A percentile compares a stretch with the other conserved stretches of the same genome.
Evolutionary conservation across 116 monocot genomes (phyloP).

Genomic region (Cymodocea nodosa): DNA sequence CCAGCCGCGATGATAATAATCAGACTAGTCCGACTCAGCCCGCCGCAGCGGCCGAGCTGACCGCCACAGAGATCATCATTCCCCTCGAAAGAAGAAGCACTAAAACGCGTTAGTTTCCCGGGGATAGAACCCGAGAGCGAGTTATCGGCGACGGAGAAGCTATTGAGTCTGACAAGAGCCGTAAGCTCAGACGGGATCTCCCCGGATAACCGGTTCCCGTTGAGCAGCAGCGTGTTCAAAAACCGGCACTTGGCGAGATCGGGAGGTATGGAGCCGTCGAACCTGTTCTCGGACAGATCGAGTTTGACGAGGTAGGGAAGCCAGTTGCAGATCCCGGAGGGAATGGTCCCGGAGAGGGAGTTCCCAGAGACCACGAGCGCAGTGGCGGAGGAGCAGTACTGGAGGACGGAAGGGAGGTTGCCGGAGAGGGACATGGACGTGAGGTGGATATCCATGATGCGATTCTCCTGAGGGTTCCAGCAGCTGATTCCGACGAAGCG

Average conservation of each 20-base stretch:
- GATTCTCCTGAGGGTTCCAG: constrained; percentile 57
- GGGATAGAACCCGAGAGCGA: constrained; percentile 43
- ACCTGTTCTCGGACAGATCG: constrained; percentile 48
- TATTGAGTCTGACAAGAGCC: constrained; percentile 12
- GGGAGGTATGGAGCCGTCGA: constrained; percentile 40
- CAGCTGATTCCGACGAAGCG: constrained; percentile 34
- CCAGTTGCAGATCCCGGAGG: constrained; percentile 40
- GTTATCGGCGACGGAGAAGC: constrained; percentile 23
- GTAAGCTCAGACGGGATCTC: constrained; percentile 24
- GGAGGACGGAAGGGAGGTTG: constrained; percentile 34
- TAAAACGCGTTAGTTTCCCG: constrained; percentile 13
- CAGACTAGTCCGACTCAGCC: constrained; percentile 23
- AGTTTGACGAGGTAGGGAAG: constrained; percentile 54
- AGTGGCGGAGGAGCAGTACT: constrained; percentile 28
- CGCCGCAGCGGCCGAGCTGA: constrained; percentile 23
- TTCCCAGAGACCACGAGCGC: constrained; percentile 45
- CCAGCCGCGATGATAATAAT: constrained; percentile 56
- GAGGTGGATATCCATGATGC: constrained; percentile 30
- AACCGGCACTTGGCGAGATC: constrained; percentile 49
- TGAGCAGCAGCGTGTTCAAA: constrained; percentile 50
- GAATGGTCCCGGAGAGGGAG: constrained; percentile 42
- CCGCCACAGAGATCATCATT: constrained; percentile 39
- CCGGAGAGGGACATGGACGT: constrained; percentile 42
- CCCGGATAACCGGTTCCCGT: constrained; percentile 40
- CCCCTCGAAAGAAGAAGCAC: constrained; percentile 15